Percentiles rank a stretch among this genome's conserved stretches.
Conservation (phyloP, 1,139 yeast genomes). For the Candida sp. region DNA sequence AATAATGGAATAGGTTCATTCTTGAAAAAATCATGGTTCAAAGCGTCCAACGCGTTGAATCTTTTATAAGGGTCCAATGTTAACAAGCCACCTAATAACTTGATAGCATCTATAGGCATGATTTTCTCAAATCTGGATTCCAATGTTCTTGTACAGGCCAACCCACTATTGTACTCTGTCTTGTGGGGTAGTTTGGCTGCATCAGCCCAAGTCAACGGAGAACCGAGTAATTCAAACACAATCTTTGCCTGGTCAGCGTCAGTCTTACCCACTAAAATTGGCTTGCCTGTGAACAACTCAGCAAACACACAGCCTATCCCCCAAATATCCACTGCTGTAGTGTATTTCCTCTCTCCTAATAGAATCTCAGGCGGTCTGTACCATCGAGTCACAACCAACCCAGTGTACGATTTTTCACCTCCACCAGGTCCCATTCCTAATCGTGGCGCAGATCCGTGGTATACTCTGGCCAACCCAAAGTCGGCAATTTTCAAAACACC, state of each 20-base stretch:
- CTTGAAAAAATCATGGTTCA: conserved; percentile 70
- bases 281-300: conserved; percentile 81
- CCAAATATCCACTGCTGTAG: conserved; percentile 97
- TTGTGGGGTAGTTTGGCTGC: conserved; percentile 68
- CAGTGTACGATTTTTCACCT: conserved; percentile 81
- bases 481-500: conserved; percentile 90
- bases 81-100: conserved; percentile 58
- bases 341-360: conserved; percentile 82
- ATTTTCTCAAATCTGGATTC: conserved; percentile 44
- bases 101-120: conserved; percentile 36
- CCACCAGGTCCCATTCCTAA: conserved; percentile 67
- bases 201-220: conserved; percentile 77
- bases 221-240: conserved; percentile 82
- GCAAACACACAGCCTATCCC: conserved; percentile 98
- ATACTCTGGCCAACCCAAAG: conserved; percentile 88
- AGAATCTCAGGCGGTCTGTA: conserved; percentile 95
- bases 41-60: conserved; percentile 79
- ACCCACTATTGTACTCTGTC: conserved; percentile 43
- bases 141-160: conserved; percentile 57
- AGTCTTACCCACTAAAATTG: conserved; percentile 83
- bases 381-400: conserved; percentile 96
- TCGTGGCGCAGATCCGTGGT: conserved; percentile 73
- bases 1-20: conserved; percentile 65
- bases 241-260: conserved; percentile 92
- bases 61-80: conserved; percentile 73